phyloP scores from a whole-genome alignment of 768 basidiomycete genomes.

The Omphalotus guepiniiformis region DNA sequence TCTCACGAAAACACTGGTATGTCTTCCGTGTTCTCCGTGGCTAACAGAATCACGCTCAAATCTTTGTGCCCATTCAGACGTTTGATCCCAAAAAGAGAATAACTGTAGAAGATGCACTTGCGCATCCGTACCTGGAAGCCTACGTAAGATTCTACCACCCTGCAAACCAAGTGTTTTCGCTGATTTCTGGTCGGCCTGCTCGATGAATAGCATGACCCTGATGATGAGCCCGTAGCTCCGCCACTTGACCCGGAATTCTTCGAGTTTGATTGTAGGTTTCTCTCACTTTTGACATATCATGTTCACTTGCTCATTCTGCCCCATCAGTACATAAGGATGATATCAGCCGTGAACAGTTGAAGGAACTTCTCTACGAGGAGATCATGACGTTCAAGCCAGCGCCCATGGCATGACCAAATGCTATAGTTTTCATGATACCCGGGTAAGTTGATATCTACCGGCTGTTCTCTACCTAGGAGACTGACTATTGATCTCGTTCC shows the following conservation, averaged over 20 bases:
- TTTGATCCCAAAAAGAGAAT: conserved; percentile 98
- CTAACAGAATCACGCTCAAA: too few relatives aligned
- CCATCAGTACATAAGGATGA: conserved; percentile 86
- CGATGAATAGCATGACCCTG: conserved; percentile 74
- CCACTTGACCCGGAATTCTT: conserved; percentile 97
- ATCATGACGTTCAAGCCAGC: conserved; percentile 84
- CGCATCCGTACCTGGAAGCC: conserved; percentile 93
- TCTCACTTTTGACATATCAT: neutral
- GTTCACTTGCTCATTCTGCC: conserved; percentile 6
- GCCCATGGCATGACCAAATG: conserved; percentile 33
- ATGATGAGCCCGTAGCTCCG: conserved; percentile 93
- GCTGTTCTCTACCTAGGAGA: too few relatives aligned
- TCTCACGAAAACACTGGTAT: conserved; percentile 78
- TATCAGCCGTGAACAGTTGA: conserved; percentile 92
- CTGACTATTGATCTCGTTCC: too few relatives aligned
- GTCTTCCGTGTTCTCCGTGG: conserved; percentile 14
- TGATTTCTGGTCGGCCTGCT: conserved; percentile 9
- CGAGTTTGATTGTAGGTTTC: conserved; percentile 83
- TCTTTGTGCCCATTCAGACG: conserved; percentile 46
- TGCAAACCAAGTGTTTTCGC: conserved; percentile 6
- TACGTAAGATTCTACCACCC: conserved; percentile 52
- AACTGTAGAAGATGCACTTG: conserved; percentile 89
- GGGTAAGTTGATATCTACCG: too few relatives aligned
- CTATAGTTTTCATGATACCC: neutral
- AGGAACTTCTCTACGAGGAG: conserved; percentile 91